These are phyloP conservation scores for Colletotrichum gigasporum DNA, from an alignment of 2,329 filamentous ascomycete species.

Conservation along the genomic window DNA sequence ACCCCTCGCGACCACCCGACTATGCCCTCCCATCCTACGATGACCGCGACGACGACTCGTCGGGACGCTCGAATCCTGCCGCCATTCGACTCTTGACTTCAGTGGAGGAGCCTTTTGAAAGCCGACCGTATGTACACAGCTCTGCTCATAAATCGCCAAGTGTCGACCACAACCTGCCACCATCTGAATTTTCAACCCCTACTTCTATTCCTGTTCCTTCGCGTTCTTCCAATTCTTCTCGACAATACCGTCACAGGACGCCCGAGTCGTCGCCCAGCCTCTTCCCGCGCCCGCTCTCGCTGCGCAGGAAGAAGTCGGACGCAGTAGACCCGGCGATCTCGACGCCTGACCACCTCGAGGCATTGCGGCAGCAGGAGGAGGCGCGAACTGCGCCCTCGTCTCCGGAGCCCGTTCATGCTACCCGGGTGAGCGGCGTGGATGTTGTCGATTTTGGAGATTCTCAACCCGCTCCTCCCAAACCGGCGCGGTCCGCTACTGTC, in stretches of 20 bases:
- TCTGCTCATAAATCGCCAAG: too few species aligned
- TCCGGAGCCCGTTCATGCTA: constrained; percentile 5
- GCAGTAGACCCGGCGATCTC: constrained; percentile 37
- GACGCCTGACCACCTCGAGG: constrained; percentile 45
- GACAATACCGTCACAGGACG: constrained; percentile 29
- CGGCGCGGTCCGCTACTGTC: constrained; percentile 48
- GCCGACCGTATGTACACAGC: constrained; percentile 62
- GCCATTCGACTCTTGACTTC: constrained; percentile 71
- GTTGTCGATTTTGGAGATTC: constrained; percentile 13
- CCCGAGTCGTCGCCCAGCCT: constrained; percentile 32
- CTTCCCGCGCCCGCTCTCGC: constrained; percentile 36
- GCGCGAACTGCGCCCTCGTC: constrained; percentile 32
- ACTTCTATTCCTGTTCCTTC: constrained; percentile 23
- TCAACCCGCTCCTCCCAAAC: constrained; percentile 35
- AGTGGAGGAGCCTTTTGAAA: constrained; percentile 63
- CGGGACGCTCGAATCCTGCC: constrained; percentile 55
- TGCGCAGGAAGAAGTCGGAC: constrained; percentile 28
- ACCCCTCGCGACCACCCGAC: constrained; percentile 63
- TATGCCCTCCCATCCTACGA: constrained; percentile 67
- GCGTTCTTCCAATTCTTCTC: constrained; percentile 26
- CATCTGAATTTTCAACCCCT: not conserved
- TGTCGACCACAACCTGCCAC: constrained; percentile 3
- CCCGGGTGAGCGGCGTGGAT: not conserved
- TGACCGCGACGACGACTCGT: constrained; percentile 60
- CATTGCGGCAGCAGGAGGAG: constrained; percentile 50